A percentile compares a stretch with the other conserved stretches of the same genome.
phyloP scores from a whole-genome alignment of 2,329 filamentous ascomycete species.

The Dactylonectria estremocensis region DNA sequence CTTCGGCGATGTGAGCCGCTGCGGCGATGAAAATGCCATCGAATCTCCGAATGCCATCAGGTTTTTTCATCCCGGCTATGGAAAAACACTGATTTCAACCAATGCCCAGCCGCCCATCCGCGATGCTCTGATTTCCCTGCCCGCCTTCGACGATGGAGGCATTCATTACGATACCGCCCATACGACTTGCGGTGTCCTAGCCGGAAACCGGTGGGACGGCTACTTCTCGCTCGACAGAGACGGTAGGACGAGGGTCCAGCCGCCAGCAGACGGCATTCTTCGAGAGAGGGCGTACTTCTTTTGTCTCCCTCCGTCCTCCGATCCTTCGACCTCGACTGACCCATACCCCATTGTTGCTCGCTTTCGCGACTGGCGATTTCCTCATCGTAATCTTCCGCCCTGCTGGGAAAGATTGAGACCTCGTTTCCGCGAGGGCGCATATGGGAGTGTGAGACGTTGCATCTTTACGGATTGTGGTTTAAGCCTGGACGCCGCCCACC shows the following conservation, averaged over 20 bases:
- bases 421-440: not conserved
- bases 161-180: slow-evolving; percentile 17
- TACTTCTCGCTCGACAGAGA: slow-evolving; percentile 19
- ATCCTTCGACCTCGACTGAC: slow-evolving; percentile 7
- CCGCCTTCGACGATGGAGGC: slow-evolving; percentile 17
- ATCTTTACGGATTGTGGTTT: not conserved
- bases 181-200: slow-evolving; percentile 11
- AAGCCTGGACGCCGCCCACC: slow-evolving; percentile 5
- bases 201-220: slow-evolving; percentile 20
- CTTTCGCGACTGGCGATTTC: slow-evolving; percentile 15
- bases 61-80: slow-evolving; percentile 21
- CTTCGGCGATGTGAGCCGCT: slow-evolving; percentile 5
- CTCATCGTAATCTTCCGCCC: slow-evolving; percentile 12
- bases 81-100: not conserved
- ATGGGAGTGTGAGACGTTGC: not conserved
- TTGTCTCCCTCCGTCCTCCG: slow-evolving; percentile 11
- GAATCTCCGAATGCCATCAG: slow-evolving; percentile 4
- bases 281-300: slow-evolving; percentile 11
- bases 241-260: not conserved
- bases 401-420: slow-evolving; percentile 5
- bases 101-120: not conserved
- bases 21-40: slow-evolving; percentile 4
- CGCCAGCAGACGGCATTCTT: slow-evolving; percentile 8
- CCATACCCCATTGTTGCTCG: slow-evolving; percentile 17
- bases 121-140: slow-evolving; percentile 12